phyloP scores from a whole-genome alignment of 2,329 filamentous ascomycete species.

The Lasiodiplodia sp. region DNA sequence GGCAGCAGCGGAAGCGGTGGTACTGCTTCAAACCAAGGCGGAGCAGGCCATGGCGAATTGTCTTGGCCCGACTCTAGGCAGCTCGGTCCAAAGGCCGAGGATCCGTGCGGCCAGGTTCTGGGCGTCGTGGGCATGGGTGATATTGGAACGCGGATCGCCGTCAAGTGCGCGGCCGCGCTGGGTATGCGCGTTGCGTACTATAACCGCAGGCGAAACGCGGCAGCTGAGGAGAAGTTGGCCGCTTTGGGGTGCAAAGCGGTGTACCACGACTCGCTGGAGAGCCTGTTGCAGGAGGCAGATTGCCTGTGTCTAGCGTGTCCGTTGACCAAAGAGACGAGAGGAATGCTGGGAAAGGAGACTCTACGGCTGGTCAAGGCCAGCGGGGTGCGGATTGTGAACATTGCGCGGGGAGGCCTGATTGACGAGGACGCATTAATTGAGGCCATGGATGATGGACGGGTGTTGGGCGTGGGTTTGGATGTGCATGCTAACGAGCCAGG shows the following conservation, averaged over 20 bases:
- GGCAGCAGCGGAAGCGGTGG: too few species aligned
- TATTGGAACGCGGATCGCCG: constrained; percentile 60
- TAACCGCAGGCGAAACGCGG: constrained; percentile 57
- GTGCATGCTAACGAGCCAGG: constrained; percentile 65
- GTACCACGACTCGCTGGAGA: constrained; percentile 64
- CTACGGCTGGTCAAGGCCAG: constrained; percentile 63
- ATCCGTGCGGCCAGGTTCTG: constrained; percentile 65
- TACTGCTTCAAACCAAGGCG: neutral
- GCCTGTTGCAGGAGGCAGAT: constrained; percentile 60
- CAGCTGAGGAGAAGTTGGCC: constrained; percentile 42
- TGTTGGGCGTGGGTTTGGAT: constrained; percentile 63
- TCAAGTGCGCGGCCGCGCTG: constrained; percentile 60
- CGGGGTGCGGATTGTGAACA: constrained; percentile 64
- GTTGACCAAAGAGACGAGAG: constrained; percentile 58
- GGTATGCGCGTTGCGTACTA: constrained; percentile 66
- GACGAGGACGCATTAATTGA: constrained; percentile 63
- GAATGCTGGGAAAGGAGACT: constrained; percentile 59
- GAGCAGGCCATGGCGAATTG: constrained; percentile 44
- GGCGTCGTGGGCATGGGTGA: constrained; percentile 68
- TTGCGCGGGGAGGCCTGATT: constrained; percentile 63
- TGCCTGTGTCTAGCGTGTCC: constrained; percentile 64
- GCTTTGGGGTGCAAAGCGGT: constrained; percentile 53
- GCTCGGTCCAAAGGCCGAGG: constrained; percentile 67
- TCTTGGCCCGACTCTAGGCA: constrained; percentile 68
- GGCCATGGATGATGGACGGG: constrained; percentile 61